phyloP scores from a whole-genome alignment of 2,329 filamentous ascomycete genomes.

The Trichoderma sp. region DNA sequence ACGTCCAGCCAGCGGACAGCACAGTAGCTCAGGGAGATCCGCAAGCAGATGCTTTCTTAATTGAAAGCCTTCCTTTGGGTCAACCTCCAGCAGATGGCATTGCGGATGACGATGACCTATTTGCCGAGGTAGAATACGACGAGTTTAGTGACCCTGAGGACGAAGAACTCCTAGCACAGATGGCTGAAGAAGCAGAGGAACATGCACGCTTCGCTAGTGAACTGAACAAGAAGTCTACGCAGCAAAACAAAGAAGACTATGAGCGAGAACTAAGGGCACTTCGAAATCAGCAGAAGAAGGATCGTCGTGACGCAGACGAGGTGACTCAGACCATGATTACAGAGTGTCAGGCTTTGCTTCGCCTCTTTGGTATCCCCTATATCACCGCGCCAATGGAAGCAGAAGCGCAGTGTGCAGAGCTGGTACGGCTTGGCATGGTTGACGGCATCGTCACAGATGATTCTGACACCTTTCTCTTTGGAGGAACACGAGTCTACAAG shows the following conservation, averaged over 20 bases:
- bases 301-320: slow-evolving; percentile 92
- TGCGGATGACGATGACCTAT: slow-evolving; percentile 43
- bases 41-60: slow-evolving; percentile 22
- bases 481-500: slow-evolving; percentile 94
- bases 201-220: slow-evolving; percentile 89
- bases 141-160: slow-evolving; percentile 86
- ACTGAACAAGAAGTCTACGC: slow-evolving; percentile 71
- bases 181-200: slow-evolving; percentile 88
- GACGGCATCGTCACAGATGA: slow-evolving; percentile 98
- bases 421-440: slow-evolving; percentile 81
- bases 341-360: slow-evolving; percentile 88
- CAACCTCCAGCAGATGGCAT: slow-evolving; percentile 10
- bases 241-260: slow-evolving; percentile 73
- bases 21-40: slow-evolving; percentile 11
- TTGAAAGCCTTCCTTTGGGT: slow-evolving; percentile 21
- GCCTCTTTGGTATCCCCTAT: slow-evolving; percentile 90
- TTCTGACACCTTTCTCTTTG: slow-evolving; percentile 94
- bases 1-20: slow-evolving; percentile 26
- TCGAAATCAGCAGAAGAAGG: slow-evolving; percentile 92
- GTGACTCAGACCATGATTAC: slow-evolving; percentile 94
- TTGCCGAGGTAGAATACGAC: slow-evolving; percentile 65
- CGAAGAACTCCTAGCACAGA: slow-evolving; percentile 79
- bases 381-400: slow-evolving; percentile 99
- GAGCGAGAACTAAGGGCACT: slow-evolving; percentile 84
- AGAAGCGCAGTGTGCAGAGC: slow-evolving; percentile 92